Conservation (phyloP, 257 asterid genomes). For the Echites panduratus region DNA sequence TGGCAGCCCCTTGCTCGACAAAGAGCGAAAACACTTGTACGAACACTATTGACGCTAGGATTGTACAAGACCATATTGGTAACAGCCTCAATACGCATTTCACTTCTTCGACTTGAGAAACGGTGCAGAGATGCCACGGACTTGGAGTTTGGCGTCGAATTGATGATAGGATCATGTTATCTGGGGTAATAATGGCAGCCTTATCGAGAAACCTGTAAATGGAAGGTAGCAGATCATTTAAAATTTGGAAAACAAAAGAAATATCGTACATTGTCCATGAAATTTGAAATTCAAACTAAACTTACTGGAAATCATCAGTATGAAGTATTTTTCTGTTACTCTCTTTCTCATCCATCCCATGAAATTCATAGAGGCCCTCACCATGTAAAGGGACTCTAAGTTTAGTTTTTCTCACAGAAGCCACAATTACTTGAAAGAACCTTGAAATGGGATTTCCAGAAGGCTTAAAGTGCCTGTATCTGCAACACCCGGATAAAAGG, state of each 20-base stretch:
- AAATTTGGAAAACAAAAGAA: neutral
- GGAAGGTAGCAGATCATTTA: neutral
- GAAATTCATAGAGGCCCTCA: conserved; percentile 52
- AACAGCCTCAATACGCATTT: conserved; percentile 66
- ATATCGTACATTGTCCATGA: neutral
- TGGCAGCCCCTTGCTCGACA: conserved; percentile 78
- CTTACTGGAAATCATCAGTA: conserved; percentile 63
- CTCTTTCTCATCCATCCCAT: conserved; percentile 34
- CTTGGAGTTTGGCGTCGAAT: conserved; percentile 45
- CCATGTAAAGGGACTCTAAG: conserved; percentile 36
- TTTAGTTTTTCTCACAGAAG: conserved; percentile 52
- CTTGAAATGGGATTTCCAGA: conserved; percentile 62
- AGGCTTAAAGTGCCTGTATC: conserved; percentile 56
- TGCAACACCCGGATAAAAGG: conserved; percentile 46
- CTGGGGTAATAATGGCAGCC: conserved; percentile 55
- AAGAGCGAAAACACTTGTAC: conserved; percentile 81
- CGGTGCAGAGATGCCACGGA: conserved; percentile 66
- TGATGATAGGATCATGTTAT: conserved; percentile 35
- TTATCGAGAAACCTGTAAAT: conserved; percentile 58
- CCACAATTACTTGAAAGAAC: conserved; percentile 60
- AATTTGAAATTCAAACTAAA: neutral
- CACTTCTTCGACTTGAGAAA: conserved; percentile 83
- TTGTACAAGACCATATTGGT: conserved; percentile 86
- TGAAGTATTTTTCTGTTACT: conserved; percentile 41
- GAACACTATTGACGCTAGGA: conserved; percentile 59